Evolutionary conservation across 768 basidiomycete species (phyloP), one percentile per base, ranked within the genome.

Genomic region (Auricularia heimuer): DNA sequence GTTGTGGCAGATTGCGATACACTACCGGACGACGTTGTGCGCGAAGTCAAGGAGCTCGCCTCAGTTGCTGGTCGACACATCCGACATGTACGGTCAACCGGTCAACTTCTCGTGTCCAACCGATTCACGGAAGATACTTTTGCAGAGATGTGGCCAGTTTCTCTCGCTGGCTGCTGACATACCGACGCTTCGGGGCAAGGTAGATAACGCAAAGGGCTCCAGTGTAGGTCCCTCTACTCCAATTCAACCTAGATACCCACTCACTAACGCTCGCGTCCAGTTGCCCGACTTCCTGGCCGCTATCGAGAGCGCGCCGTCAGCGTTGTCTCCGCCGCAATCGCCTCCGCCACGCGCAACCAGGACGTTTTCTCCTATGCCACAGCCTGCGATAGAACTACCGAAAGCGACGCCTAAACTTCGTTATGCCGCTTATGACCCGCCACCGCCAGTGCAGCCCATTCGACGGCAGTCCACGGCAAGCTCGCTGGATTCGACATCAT

Each of bases 131-230:
- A 24, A 24, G 10, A 34, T 29, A 37, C 60, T 35, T 47, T 63
- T 62, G 39, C 69, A 92, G 90, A 83, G 90, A 64, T 91, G 89
- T 70, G 79, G 83, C 33, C 85, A 89, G 71, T 91, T 92, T 70
- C 68, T 84, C 36, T 75, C 74, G 11, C 74, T 89, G 16, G 76
- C 75, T 6, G 71, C 73, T 21, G 75, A 86, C 63, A 80, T 77
- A 67, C 72, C 77, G 10, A 67, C 75, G 4, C 79, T 92, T 21
- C 66, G 72, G 21, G 74, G 78, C 12, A 79, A 88, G 61, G 69
- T 87, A 47, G 72, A 76, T 3, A 75, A 71, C n/a, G 80, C 83
- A 35, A 71, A 73, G 45, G 83, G 86, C 1, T 77, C 83, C 62
- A 83, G 89, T 37, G 89, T 89, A 70, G 68, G 83, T 70, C 8